Base-by-base conservation (phyloP, 192 early-diverging fungal species). In the Umbelopsis vinacea region DNA sequence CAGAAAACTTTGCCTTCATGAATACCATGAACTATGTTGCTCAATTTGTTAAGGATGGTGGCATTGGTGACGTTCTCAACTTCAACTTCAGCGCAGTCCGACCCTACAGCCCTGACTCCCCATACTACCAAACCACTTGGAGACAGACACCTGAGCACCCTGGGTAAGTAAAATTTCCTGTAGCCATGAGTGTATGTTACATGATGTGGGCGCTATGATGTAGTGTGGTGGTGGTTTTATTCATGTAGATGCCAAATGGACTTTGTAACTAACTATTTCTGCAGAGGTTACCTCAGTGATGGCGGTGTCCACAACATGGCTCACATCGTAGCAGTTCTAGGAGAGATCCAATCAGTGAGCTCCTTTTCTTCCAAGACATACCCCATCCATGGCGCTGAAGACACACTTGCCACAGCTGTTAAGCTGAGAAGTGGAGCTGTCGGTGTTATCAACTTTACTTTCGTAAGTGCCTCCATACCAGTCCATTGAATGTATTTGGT, bases 241-340 rank as follows among this genome's bases (percentile, higher is more conserved):
- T n/a, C 8, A 23, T 29, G 48, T 29, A 67, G 21, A 43, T 0
- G 40, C 29, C 29, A 29, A 29, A 29, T 29, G 29, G 29, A 29
- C 8, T 10, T 11, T 12, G 22, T 46, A 54, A 54, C 53, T 26
- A 54, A 54, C 23, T 47, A 67, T 38, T 10, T 66, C n/a, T 52
- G n/a, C 69, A 77, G 78, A 4, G 79, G 79, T 6, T 80, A 80
- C 52, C 71, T 80, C 4, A 75, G 74, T 55, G 79, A 80, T 48
- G 79, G 79, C 19, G 53, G 74, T 52, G 79, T 80, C 19, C 79
- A 80, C 45, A 72, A 80, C 50, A 60, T 80, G 71, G 68, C 67
- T 35, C 73, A 75, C 33, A 38, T 80, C 26, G 19, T 74, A 5
- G 66, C 54, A 23, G 68, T 76, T n/a, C 29, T 80, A 11, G 79